These are phyloP conservation scores for Ochromonadaceae sp. DNA, from an alignment of 352 stramenopile species.

Conservation along the genomic window DNA sequence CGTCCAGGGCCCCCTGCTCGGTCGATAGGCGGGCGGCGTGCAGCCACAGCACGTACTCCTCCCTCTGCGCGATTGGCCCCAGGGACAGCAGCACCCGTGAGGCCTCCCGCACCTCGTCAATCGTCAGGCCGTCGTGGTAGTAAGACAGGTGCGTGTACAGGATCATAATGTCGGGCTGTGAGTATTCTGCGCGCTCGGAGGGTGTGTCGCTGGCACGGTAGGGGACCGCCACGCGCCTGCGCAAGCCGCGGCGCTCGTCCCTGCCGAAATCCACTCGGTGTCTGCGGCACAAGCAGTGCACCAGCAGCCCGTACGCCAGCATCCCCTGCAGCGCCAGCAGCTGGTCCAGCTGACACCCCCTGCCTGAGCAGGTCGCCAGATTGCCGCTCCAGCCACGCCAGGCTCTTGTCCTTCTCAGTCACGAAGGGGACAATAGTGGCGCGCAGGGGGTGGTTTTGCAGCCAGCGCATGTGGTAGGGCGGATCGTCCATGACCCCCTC, in stretches of 20 bases:
- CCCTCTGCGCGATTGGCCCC: conserved; percentile 42
- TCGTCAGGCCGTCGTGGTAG: conserved; percentile 51
- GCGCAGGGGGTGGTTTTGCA: conserved; percentile 28
- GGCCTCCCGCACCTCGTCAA: conserved; percentile 37
- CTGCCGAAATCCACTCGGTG: conserved; percentile 60
- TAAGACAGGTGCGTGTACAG: conserved; percentile 57
- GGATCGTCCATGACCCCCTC: no score
- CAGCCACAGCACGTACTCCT: conserved; percentile 55
- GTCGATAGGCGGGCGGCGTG: no score
- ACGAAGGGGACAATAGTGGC: conserved; percentile 31
- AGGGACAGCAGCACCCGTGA: conserved; percentile 46
- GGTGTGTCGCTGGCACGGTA: conserved; percentile 61
- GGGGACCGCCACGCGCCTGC: conserved; percentile 57
- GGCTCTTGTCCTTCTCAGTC: no score
- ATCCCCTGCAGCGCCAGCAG: conserved; percentile 52
- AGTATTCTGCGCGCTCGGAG: conserved; percentile 58
- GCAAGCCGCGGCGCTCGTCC: conserved; percentile 41
- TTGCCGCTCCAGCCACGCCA: no score
- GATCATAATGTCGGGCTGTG: conserved; percentile 61
- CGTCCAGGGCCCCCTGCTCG: conserved; percentile 32
- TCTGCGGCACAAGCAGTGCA: conserved; percentile 59
- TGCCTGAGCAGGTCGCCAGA: no score
- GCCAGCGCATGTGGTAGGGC: conserved; percentile 48
- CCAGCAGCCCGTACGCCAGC: conserved; percentile 50
- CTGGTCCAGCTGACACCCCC: no score